Evolutionary conservation across 139 green algal genomes (phyloP), one percentile per base, ranked within the genome.

Genomic region (Chlorella sp.): DNA sequence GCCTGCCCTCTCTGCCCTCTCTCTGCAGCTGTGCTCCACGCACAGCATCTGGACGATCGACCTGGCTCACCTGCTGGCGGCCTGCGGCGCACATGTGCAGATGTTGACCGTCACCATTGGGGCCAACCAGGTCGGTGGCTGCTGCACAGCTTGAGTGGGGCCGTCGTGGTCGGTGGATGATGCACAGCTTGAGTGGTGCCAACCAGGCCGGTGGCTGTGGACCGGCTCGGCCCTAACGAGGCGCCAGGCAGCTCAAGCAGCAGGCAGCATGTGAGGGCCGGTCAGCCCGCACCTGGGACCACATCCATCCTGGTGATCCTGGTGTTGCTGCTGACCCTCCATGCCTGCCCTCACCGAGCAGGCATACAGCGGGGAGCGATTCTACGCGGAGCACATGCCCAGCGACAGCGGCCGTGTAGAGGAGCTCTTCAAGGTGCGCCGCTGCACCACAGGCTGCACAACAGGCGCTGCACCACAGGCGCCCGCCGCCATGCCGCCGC

Each of bases 21-120:
- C 16, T n/a, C 56, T 30, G 54, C 76, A 94, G n/a, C 48, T 32
- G 73, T 98, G 73, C 81, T 85, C 40, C 44, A 72, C 44, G 2
- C 80, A 76, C 87, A 98, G 95, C 80, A 91, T 98, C 3, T 99
- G 96, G 96, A 98, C 95, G 1, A 89, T 99, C 13, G 96, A 99
- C 88, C 86, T 99, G 28, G 96, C 96, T 0, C 92, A 97, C 85
- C 90, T 98, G 46, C 87, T 98, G 64, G 89, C 92, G 0, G 84
- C 83, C 76, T 96, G 95, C 65, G 91, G 91, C 1, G 58, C 95
- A 46, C 48, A 87, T 0, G 92, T 97, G 24, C 85, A 76, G 3
- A 94, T 97, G 82, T 80, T 88, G 51, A 98, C 96, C 0, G 84
- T 93, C 32, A 96, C 91, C 0, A 72, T 98, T 1, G 96, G 96